Base-by-base conservation (phyloP, 768 basidiomycete species). In the Hemileccinum rubropunctum region DNA sequence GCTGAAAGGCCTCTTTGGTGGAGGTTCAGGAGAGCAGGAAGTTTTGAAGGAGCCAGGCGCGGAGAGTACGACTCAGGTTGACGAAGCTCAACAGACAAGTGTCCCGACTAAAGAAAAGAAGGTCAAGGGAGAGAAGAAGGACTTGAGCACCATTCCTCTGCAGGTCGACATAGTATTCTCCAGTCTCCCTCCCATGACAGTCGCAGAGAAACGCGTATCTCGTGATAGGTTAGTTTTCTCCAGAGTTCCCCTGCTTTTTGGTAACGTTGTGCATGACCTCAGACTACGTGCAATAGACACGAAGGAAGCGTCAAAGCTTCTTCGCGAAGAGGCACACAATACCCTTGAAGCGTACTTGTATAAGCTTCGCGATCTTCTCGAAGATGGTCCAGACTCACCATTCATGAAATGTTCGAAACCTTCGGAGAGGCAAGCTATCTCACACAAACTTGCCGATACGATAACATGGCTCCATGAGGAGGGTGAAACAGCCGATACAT, bases 311-410 rank as follows among this genome's bases (percentile, higher is more conserved):
- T 79, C 83, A 15, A 92, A 91, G 66, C 76, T 75, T 28, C 81
- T 82, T 46, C 84, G 84, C 28, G 95, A 95, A 60, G 97, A 98
- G 66, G 91, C 92, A 3, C 78, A 87, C 27, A 99, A 99, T 69
- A 76, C 80, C 21, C 81, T 99, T 45, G 97, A 99, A 68, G 82
- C 86, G 28, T 97, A 97, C 64, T 70, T 98, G n/a, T 99, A 99
- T 73, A 81, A 86, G 52, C 71, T 97, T 30, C 84, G 91, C 18
- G 93, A 93, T 62, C 75, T 95, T 10, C 73, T 98, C 27, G 77
- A 81, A 27, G 83, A 87, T 34, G 78, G 81, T 11, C 58, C 71
- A 5, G 78, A 82, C 8, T 81, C 85, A 7, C 88, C 91, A 3
- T 90, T 98, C 72, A 82, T 83, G 68, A 86, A 89, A 61, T 95